Evolutionary conservation across 768 basidiomycete genomes (phyloP), one percentile per base, ranked within the genome.

Genomic region (Suillus alpinus): DNA sequence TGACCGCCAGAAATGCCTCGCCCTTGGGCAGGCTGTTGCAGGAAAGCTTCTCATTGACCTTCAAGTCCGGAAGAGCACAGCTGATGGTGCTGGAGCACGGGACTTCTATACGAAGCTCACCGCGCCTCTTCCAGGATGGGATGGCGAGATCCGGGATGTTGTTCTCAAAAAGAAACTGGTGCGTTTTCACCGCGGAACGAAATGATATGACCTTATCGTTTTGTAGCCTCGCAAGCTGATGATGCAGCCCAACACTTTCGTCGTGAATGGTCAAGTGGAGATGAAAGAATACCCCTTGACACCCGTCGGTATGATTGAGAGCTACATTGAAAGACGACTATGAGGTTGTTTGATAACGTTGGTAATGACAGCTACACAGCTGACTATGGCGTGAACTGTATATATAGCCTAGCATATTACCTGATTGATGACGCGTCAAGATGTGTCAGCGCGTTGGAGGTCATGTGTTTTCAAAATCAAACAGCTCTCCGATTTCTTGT

Each of bases 1-100:
- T 51, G 88, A 95, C 71, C 86, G 91, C 59, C 74, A 81, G 53
- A 81, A 83, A 57, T 86, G 91, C 16, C 77, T 94, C 59, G 74
- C 77, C 14, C 78, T 85, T 46, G 94, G 92, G 23, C 83, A 81
- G 62, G 80, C 81, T 58, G 86, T 82, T 8, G 86, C 83, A 57
- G 92, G 90, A 53, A 86, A 88, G 69, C 83, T 95, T 14, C 80
- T 95, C 36, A 69, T 94, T 47, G 86, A 92, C 59, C 78, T 95
- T 16, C 93, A 95, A 71, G 88, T 94, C 37, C 86, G 86, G 64
- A 94, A 88, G 82, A 89, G 89, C 69, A 91, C 89, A 3, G 92
- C 92, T 23, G 92, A 94, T 70, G 92, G 89, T 50, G 73, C 84
- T 9, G 92, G 92, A 2, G 86, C 92, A n/a, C 84, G 86, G 37